Evolutionary conservation across 1,284 basidiomycete genomes (phyloP).

Genomic region (Naganishia cerealis): DNA sequence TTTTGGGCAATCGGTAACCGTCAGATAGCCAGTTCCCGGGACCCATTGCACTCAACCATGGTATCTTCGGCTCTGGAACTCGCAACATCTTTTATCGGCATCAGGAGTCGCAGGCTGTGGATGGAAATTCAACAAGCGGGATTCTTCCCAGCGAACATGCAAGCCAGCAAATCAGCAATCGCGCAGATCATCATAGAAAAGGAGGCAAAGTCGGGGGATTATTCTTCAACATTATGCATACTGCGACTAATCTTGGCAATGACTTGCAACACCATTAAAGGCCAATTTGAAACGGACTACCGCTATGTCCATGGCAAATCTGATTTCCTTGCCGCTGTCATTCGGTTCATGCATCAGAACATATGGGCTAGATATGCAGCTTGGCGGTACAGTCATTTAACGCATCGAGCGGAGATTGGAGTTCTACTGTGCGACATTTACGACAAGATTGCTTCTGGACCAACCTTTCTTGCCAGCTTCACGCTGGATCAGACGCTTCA

Average conservation of each 20-base stretch:
- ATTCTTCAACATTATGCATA: slow-evolving; percentile 23
- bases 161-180: slow-evolving; percentile 7
- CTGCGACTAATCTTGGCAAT: slow-evolving; percentile 29
- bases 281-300: slow-evolving; percentile 24
- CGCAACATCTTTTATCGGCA: slow-evolving; percentile 6
- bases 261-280: slow-evolving; percentile 24
- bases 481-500: slow-evolving; percentile 4
- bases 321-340: slow-evolving; percentile 14
- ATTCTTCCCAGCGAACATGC: slow-evolving; percentile 26
- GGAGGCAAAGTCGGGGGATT: slow-evolving; percentile 30
- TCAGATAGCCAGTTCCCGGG: slow-evolving; percentile 14
- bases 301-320: slow-evolving; percentile 19
- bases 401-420: slow-evolving; percentile 30
- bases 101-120: slow-evolving; percentile 26
- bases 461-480: slow-evolving; percentile 15
- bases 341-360: slow-evolving; percentile 28
- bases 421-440: slow-evolving; percentile 26
- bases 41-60: slow-evolving; percentile 4
- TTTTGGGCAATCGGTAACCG: slow-evolving; percentile 18
- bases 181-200: slow-evolving; percentile 20
- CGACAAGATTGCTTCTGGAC: slow-evolving; percentile 23
- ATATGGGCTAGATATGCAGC: slow-evolving; percentile 32
- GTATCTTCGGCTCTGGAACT: slow-evolving; percentile 6
- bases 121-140: slow-evolving; percentile 22
- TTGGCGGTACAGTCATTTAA: slow-evolving; percentile 31